Percentiles rank a stretch among this genome's conserved stretches.
These are phyloP conservation scores for Dryas drummondii DNA, from an alignment of 306 rosid species.

Conservation along the genomic window DNA sequence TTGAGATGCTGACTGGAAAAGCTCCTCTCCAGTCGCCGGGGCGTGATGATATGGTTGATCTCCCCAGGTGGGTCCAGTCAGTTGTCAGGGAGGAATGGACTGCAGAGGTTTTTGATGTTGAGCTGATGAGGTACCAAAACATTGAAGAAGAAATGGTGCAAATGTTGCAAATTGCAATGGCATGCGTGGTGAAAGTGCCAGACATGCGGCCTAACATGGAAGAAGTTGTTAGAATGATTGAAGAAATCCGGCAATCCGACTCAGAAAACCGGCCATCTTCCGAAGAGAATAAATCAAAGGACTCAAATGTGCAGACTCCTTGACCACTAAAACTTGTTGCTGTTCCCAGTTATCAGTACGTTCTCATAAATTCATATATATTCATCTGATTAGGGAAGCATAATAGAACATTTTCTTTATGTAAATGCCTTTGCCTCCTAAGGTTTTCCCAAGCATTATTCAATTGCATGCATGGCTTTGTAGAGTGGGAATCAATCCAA, in stretches of 20 bases:
- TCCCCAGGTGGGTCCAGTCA: constrained; percentile 97
- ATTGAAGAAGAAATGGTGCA: constrained; percentile 98
- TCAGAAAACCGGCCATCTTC: constrained; percentile 96
- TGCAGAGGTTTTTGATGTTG: constrained; percentile 91
- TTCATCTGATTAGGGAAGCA: constrained; percentile 44
- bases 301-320: constrained; percentile 81
- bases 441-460: constrained; percentile 36
- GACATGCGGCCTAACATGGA: constrained; percentile 87
- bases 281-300: constrained; percentile 91
- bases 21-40: constrained; percentile 90
- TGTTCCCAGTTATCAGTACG: constrained; percentile 8
- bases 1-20: constrained; percentile 90
- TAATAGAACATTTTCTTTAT: constrained; percentile 34
- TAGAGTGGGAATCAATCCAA: constrained; percentile 48
- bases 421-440: constrained; percentile 45
- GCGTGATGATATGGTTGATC: constrained; percentile 92
- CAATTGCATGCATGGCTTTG: constrained; percentile 24
- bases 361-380: constrained; percentile 12
- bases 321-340: constrained; percentile 36
- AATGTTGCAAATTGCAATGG: constrained; percentile 94
- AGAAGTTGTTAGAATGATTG: constrained; percentile 87
- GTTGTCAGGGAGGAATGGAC: constrained; percentile 99
- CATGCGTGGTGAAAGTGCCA: constrained; percentile 84
- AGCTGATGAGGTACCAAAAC: constrained; percentile 87
- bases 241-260: constrained; percentile 95